Base-by-base conservation (phyloP, 352 stramenopile species). In the Elongisporangium senticosum region DNA sequence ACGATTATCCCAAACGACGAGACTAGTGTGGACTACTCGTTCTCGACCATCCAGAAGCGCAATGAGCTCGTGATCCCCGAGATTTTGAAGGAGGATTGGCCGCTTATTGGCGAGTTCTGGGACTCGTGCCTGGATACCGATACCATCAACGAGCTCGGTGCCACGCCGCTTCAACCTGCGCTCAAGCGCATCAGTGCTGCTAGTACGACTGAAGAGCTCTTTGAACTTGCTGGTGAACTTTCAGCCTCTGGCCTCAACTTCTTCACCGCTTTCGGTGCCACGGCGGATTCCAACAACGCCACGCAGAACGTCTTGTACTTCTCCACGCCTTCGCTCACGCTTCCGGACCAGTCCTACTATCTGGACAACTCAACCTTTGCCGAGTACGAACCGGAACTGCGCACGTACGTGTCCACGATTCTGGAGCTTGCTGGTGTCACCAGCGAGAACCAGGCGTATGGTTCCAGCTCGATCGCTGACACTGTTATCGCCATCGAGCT, bases 301-400 rank as follows among this genome's bases (percentile, higher is more conserved):
- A 75, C 86, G 33, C 67, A 69, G 24, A 90, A 87, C 55, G 68
- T 95, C 17, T 67, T 89, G 3, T 86, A 95, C 67, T 62, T 98
- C 3, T 72, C 62, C 28, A 75, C 94, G 58, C 74, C 64, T 11
- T 71, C 94, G 5, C 74, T 98, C 43, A 79, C 69, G 26, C 67
- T 98, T 17, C 84, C 89, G 2, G 87, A 95, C 62, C 68, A 79
- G 47, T 92, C 96, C 62, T 97, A 98, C 64, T 93, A 98, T 51
- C 86, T 91, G 58, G 80, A 97, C 51, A 58, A 64, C 17, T 51
- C 64, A 19, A 67, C 69, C 13, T 77, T 79, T 13, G 22, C 49
- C 3, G 53, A 62, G 43, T 49, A 81, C 11, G 75, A 83, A 58
- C 58, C 55, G 14, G 62, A 69, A 17, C 64, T 74, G 40, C 65